These are phyloP conservation scores for Backusella tuberculispora DNA, from an alignment of 192 early-diverging fungal genomes.

Conservation along the genomic window DNA sequence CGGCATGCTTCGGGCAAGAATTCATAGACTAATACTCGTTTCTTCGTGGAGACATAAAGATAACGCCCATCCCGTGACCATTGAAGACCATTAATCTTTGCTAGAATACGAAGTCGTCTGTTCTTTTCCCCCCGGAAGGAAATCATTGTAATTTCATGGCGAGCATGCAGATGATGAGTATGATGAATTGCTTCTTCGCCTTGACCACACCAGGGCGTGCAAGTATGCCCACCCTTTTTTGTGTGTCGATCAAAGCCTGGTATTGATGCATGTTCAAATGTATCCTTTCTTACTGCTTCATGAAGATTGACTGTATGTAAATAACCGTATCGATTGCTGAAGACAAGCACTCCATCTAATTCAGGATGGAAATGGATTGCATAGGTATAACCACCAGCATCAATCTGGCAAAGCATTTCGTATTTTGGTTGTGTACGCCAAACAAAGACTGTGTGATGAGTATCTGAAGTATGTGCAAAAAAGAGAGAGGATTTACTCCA, in stretches of 20 bases:
- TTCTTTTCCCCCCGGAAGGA: conserved; percentile 52
- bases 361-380: conserved; percentile 51
- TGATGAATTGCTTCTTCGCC: neutral
- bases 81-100: conserved; percentile 50
- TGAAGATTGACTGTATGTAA: conserved; percentile 53
- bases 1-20: conserved; percentile 18
- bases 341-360: conserved; percentile 48
- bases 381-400: conserved; percentile 46
- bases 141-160: conserved; percentile 57
- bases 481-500: conserved; percentile 50
- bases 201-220: neutral
- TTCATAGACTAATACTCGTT: conserved; percentile 49
- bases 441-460: conserved; percentile 42
- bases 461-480: conserved; percentile 58
- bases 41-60: conserved; percentile 50
- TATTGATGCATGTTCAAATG: conserved; percentile 18
- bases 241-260: neutral
- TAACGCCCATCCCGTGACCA: conserved; percentile 51
- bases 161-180: conserved; percentile 14
- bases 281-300: conserved; percentile 21
- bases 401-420: conserved; percentile 46
- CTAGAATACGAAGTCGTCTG: conserved; percentile 46
- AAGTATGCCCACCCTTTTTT: neutral
- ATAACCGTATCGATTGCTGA: conserved; percentile 57
- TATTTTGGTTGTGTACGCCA: conserved; percentile 45